Evolutionary conservation across 805 yeast species (phyloP), one percentile per base, ranked within the genome.

Genomic region (Saturnispora gosingensis): DNA sequence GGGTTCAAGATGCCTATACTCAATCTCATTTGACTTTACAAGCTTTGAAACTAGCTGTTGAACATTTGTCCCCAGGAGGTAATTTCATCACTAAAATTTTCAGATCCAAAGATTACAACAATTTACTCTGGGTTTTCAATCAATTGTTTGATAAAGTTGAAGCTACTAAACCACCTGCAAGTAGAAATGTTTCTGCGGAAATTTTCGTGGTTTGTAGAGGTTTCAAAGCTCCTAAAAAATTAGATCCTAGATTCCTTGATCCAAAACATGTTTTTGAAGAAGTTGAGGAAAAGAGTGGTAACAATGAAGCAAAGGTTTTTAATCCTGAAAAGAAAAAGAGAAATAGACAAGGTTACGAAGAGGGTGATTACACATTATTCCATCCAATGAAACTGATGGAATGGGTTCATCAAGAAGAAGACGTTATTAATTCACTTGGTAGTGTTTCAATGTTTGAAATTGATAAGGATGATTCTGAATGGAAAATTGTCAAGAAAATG

Each of bases 1-100:
- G 99, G 99, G 93, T 87, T 20, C 99, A 93, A 69, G 99, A 93
- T 80, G 99, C 99, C 1, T 93, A 88, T 71, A 88, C 98, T 1
- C 99, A 93, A 72, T 88, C 97, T 27, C 98, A 91, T 65, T 80
- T 93, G 60, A 95, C 96, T 30, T 73, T 93, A 59, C 96, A 90
- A 72, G 96, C 98, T 32, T 75, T 93, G 62, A 88, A 84, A 67
- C 75, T 93, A 54, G 99, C 99, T 0, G 96, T 84, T 13, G 99
- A 93, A 69, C 89, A 93, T 68, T 75, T 93, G 62, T 74, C 78
- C 30, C 85, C 86, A 11, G 96, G 96, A 49, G 99, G 99, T 59
- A 88, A 93, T 32, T 93, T 93, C 67, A 91, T 93, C 38, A 91
- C 99, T 45, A 93, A 93, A 66, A 86, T 93, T 66, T 93, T 93